Base-by-base conservation (phyloP, 2,329 filamentous ascomycete species). In the Neophaeococcomyces aloes region DNA sequence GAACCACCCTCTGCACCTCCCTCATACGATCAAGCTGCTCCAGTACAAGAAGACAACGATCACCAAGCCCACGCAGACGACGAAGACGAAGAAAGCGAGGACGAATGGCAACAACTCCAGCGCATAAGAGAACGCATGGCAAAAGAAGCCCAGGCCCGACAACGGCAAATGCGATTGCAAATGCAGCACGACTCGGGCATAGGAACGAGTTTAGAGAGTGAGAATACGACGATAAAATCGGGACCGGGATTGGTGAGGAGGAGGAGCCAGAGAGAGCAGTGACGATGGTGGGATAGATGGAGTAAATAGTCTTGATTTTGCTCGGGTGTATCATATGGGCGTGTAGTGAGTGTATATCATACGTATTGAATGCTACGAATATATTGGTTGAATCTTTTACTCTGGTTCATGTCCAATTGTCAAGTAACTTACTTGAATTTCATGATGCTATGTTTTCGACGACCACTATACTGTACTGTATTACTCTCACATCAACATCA, bases 171-270 rank as follows among this genome's bases (percentile, higher is more conserved):
- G 11, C 31, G 36, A 23, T 15, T 27, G 18, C 42, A 38, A 11
- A 18, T 62, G 48, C 36, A 59, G 42, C 53, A 61, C 7, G 70
- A 73, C 52, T 71, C 67, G 14, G 74, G 74, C 0, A 57, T 73
- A 45, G 75, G 75, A 3, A 79, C 75, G 19, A 76, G 74, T 17
- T 46, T 63, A 44, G 65, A 67, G 38, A 54, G 52, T 29, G 52
- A 54, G 19, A 47, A 50, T 38, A 36, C 43, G 14, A 40, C 15
- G 10, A 27, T 5, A 27, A 14, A 13, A 4, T 14, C 38, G 10
- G 15, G 32, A 11, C 31, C 40, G 10, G 44, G 44, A 3, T 27
- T 49, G 4, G 35, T 46, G 3, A 44, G 52, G 27, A 45, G 48
- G 42, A 36, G 49, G 23, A 54, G 50, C 35, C 5, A 46, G 43